These are phyloP conservation scores for Brettanomyces sp. DNA, from an alignment of 805 yeast genomes.

Conservation along the genomic window DNA sequence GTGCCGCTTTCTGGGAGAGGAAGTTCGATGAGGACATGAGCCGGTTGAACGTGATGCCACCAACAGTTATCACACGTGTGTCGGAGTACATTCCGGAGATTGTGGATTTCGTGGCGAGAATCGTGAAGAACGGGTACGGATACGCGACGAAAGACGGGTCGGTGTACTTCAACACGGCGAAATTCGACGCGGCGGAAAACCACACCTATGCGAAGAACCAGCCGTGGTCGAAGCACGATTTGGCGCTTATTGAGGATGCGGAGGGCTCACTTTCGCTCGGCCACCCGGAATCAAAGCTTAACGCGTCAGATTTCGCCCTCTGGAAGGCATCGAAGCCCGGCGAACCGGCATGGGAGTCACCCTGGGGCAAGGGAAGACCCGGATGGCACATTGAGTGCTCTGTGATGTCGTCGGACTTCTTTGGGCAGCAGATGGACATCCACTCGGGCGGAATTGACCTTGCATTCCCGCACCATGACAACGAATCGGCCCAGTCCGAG, in stretches of 20 bases:
- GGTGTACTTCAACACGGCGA: conserved; percentile 87
- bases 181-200: conserved; percentile 59
- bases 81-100: conserved; percentile 95
- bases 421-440: conserved; percentile 80
- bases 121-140: conserved; percentile 75
- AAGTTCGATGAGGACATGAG: conserved; percentile 82
- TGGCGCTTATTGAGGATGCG: conserved; percentile 82
- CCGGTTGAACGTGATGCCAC: conserved; percentile 71
- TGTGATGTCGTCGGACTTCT: conserved; percentile 90
- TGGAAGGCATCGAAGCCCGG: conserved; percentile 98
- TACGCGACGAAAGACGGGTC: conserved; percentile 80
- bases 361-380: conserved; percentile 97
- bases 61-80: conserved; percentile 84
- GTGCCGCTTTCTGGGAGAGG: conserved; percentile 86
- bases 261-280: conserved; percentile 69
- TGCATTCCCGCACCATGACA: conserved; percentile 98
- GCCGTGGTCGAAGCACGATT: conserved; percentile 94
- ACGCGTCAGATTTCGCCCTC: conserved; percentile 82
- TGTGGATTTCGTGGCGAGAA: conserved; percentile 63
- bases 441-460: conserved; percentile 96
- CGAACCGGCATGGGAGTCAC: conserved; percentile 91
- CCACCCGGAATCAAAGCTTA: conserved; percentile 46
- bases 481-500: conserved; percentile 94
- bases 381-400: conserved; percentile 99
- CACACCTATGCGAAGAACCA: conserved; percentile 93